Evolutionary conservation across 179 eudicot genomes (phyloP).

Genomic region (Sideroxylon spinosum): DNA sequence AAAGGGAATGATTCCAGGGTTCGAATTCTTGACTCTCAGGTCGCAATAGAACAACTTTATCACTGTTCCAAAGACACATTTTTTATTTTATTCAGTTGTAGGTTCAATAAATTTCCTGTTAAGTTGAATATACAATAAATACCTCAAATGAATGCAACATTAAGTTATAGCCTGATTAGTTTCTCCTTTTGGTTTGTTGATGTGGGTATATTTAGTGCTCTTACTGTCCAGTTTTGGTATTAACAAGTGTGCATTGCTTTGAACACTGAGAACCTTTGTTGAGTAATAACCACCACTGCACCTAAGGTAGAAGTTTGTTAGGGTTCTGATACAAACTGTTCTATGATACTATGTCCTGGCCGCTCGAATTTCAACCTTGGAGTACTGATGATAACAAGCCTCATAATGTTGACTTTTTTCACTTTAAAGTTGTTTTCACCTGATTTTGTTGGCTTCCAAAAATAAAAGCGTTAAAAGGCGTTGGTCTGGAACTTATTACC

Average conservation of each 20-base stretch:
- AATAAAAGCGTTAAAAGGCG: neutral
- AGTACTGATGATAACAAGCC: neutral
- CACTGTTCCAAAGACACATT: too few relatives aligned
- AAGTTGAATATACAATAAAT: neutral
- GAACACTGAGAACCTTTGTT: neutral
- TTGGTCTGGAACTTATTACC: neutral
- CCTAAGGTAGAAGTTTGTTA: neutral
- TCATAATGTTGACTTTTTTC: too few relatives aligned
- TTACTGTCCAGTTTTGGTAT: neutral
- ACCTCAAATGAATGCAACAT: too few relatives aligned
- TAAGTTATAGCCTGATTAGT: neutral
- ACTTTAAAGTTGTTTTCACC: neutral
- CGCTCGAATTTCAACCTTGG: neutral
- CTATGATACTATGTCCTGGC: neutral
- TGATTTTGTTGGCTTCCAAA: neutral
- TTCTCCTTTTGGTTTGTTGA: neutral
- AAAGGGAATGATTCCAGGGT: too few relatives aligned
- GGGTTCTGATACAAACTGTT: slow-evolving; percentile 3
- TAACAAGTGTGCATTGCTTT: neutral
- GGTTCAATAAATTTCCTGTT: neutral
- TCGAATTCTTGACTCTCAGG: too few relatives aligned
- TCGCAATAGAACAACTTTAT: too few relatives aligned
- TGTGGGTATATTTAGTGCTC: neutral
- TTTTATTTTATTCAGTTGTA: neutral
- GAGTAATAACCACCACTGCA: neutral